Conservation (phyloP, 257 asterid species). For the Ajuga chamaepitys region DNA sequence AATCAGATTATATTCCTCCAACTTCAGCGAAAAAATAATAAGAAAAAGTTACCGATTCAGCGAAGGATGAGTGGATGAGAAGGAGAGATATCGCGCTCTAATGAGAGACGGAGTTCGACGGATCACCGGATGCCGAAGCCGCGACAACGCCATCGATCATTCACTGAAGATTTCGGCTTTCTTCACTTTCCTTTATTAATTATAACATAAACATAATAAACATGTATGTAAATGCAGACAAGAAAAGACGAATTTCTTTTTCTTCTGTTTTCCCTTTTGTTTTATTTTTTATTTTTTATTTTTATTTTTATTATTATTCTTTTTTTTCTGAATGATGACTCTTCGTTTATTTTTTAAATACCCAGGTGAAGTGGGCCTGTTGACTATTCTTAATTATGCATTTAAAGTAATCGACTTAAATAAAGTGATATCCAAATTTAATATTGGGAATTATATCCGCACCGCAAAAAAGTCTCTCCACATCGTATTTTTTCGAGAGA, state of each 20-base stretch:
- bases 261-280: neutral
- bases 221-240: neutral
- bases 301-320: too few relatives aligned
- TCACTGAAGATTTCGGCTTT: slow-evolving; percentile 19
- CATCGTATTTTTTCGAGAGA: too few relatives aligned
- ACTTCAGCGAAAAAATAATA: slow-evolving; percentile 1
- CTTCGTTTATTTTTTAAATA: too few relatives aligned
- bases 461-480: too few relatives aligned
- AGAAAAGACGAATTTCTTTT: neutral
- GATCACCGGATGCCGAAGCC: slow-evolving; percentile 84
- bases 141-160: slow-evolving; percentile 84
- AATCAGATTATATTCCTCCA: slow-evolving; percentile 2
- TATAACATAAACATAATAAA: neutral
- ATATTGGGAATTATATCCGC: too few relatives aligned
- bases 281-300: neutral
- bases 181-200: slow-evolving; percentile 13
- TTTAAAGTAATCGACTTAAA: too few relatives aligned
- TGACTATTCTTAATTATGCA: too few relatives aligned
- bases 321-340: too few relatives aligned
- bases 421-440: too few relatives aligned
- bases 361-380: too few relatives aligned
- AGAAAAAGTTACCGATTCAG: slow-evolving; percentile 34
- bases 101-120: slow-evolving; percentile 65
- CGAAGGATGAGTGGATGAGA: slow-evolving; percentile 35
- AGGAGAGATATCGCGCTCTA: slow-evolving; percentile 55